Evolutionary conservation across 352 stramenopile genomes (phyloP).

Genomic region (Phytopythium litorale): DNA sequence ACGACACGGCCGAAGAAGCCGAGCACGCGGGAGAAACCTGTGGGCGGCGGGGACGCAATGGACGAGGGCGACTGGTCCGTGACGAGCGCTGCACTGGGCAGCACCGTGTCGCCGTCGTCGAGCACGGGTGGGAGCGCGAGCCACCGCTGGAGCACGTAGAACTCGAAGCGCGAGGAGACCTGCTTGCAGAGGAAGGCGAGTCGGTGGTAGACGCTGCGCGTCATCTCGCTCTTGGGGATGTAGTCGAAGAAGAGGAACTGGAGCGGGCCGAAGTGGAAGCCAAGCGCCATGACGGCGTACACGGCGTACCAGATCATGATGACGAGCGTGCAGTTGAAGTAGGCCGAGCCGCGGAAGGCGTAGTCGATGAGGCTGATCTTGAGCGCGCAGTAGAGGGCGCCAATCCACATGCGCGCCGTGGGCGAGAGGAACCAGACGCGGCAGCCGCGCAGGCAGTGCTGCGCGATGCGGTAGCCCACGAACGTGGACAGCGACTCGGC

Average conservation of each 20-base stretch:
- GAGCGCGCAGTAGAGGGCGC: conserved; percentile 63
- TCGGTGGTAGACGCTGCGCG: conserved; percentile 43
- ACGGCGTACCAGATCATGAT: conserved; percentile 68
- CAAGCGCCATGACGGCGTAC: conserved; percentile 62
- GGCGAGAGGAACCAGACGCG: conserved; percentile 61
- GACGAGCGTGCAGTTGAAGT: conserved; percentile 57
- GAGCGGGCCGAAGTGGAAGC: conserved; percentile 72
- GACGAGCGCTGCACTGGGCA: conserved; percentile 5
- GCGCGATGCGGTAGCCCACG: conserved; percentile 73
- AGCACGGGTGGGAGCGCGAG: conserved; percentile 30
- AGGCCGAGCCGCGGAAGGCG: conserved; percentile 69
- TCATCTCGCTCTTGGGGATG: conserved; percentile 53
- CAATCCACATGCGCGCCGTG: conserved; percentile 60
- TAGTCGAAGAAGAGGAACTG: conserved; percentile 81
- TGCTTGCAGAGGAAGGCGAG: conserved; percentile 28
- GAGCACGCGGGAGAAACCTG: conserved; percentile 35
- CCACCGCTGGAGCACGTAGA: conserved; percentile 54
- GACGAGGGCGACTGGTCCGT: conserved; percentile 5
- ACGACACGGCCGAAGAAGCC: conserved; percentile 57
- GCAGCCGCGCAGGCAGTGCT: conserved; percentile 72
- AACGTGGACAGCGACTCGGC: conserved; percentile 74
- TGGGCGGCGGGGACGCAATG: conserved; percentile 9
- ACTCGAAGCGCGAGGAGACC: conserved; percentile 37
- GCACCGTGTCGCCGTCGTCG: conserved; percentile 6
- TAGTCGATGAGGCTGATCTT: conserved; percentile 84